phyloP scores from a whole-genome alignment of 352 stramenopile species.

The Phytopythium cucurbitacearum region DNA sequence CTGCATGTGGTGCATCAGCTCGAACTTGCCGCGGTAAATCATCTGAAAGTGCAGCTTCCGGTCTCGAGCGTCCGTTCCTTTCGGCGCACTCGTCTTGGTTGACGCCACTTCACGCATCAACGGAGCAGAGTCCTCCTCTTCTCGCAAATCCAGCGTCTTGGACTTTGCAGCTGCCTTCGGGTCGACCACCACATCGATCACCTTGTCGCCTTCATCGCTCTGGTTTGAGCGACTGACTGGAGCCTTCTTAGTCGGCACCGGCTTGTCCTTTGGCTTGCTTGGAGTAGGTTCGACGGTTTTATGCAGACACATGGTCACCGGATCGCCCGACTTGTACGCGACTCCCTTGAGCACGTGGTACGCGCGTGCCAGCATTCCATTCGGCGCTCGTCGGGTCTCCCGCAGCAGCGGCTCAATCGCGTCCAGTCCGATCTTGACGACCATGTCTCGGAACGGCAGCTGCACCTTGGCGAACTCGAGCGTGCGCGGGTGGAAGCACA shows the following conservation, averaged over 20 bases:
- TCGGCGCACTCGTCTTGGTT: conserved; percentile 7
- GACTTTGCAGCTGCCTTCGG: not conserved
- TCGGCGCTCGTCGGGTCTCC: conserved; percentile 20
- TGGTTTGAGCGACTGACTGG: not conserved
- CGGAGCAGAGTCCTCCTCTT: conserved; percentile 3
- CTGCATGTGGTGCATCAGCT: conserved; percentile 75
- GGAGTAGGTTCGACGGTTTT: conserved; percentile 15
- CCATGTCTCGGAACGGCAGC: conserved; percentile 77
- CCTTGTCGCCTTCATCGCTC: conserved; percentile 13
- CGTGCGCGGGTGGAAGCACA: conserved; percentile 89
- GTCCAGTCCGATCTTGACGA: conserved; percentile 87
- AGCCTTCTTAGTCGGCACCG: not conserved
- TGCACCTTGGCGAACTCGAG: conserved; percentile 56
- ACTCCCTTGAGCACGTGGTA: conserved; percentile 87
- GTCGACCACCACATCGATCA: conserved; percentile 2
- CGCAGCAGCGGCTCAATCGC: conserved; percentile 63
- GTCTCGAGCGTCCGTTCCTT: not conserved
- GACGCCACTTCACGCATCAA: conserved; percentile 21
- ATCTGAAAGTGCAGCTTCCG: conserved; percentile 42
- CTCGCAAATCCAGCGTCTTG: conserved; percentile 6
- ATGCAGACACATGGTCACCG: conserved; percentile 67
- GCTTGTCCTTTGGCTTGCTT: conserved; percentile 7
- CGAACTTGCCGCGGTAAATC: conserved; percentile 63
- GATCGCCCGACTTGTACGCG: conserved; percentile 78
- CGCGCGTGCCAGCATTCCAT: conserved; percentile 25